These are phyloP conservation scores for Colletotrichum gigasporum DNA, from an alignment of 2,329 filamentous ascomycete genomes.

Conservation along the genomic window DNA sequence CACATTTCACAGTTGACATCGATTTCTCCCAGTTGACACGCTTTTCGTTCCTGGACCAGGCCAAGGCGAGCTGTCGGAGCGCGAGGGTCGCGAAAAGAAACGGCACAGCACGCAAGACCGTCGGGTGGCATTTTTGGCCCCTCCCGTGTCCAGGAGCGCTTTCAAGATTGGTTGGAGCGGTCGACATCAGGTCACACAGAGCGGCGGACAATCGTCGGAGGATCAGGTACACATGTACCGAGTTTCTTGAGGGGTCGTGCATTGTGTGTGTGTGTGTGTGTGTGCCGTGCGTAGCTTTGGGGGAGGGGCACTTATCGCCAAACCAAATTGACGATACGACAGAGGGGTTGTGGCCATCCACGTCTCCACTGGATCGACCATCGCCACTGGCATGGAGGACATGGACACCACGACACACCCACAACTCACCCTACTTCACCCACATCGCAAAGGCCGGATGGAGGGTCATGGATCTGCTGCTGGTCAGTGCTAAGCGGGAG, in stretches of 20 bases:
- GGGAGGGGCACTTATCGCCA: slow-evolving; percentile 23
- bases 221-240: background rate
- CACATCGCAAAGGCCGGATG: slow-evolving; percentile 3
- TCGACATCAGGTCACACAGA: slow-evolving; percentile 2
- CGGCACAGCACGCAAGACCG: background rate
- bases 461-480: background rate
- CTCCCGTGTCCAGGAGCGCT: background rate
- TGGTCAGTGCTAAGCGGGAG: slow-evolving; percentile 10
- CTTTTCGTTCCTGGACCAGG: background rate
- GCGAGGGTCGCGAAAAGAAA: background rate
- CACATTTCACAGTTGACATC: slow-evolving; percentile 8
- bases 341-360: slow-evolving; percentile 20
- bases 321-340: slow-evolving; percentile 21
- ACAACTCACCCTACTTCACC: slow-evolving; percentile 15
- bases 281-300: slow-evolving; percentile 20
- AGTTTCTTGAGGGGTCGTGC: slow-evolving; percentile 12
- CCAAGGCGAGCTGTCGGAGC: background rate
- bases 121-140: background rate
- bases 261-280: slow-evolving; percentile 5
- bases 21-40: background rate
- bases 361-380: slow-evolving; percentile 29
- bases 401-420: slow-evolving; percentile 5
- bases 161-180: background rate
- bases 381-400: slow-evolving; percentile 22
- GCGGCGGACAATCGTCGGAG: slow-evolving; percentile 9